Conservation (phyloP, 176 grass and related monocot species). For the Avena sativa region DNA sequence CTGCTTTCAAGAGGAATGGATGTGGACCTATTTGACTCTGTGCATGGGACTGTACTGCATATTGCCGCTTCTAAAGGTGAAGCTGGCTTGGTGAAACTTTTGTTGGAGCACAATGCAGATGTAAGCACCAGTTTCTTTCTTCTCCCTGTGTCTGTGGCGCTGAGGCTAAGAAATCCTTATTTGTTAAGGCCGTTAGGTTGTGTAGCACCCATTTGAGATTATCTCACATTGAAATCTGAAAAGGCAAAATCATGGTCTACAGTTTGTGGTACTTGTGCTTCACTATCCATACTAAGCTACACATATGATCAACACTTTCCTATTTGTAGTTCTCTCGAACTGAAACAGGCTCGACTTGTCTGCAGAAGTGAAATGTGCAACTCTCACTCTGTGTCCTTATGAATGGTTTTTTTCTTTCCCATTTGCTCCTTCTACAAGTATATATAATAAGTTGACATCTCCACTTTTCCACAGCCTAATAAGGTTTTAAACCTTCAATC, state of each 20-base stretch:
- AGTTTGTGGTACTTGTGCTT: background rate
- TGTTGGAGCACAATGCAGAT: slow-evolving; percentile 17
- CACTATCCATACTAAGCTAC: background rate
- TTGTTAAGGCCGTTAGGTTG: background rate
- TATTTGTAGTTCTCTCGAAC: background rate
- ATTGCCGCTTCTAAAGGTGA: background rate
- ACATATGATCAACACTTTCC: background rate
- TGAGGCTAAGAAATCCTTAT: background rate
- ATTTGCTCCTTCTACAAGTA: background rate
- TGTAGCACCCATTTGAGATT: background rate
- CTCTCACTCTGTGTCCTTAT: background rate
- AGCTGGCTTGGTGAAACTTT: background rate
- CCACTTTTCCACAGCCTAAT: slow-evolving; percentile 23
- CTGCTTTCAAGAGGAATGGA: slow-evolving; percentile 9
- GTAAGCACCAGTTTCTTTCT: background rate
- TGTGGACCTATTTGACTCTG: background rate
- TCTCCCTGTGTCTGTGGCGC: background rate
- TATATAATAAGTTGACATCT: slow-evolving; percentile 1
- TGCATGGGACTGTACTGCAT: background rate
- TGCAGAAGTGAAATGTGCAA: background rate
- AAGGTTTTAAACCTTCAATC: slow-evolving; percentile 29
- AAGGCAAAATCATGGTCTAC: background rate
- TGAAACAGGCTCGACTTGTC: background rate
- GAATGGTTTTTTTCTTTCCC: background rate
- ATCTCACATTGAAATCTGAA: background rate